Conservation (phyloP, 495 filamentous ascomycete genomes). For the Neurospora sublineolata region DNA sequence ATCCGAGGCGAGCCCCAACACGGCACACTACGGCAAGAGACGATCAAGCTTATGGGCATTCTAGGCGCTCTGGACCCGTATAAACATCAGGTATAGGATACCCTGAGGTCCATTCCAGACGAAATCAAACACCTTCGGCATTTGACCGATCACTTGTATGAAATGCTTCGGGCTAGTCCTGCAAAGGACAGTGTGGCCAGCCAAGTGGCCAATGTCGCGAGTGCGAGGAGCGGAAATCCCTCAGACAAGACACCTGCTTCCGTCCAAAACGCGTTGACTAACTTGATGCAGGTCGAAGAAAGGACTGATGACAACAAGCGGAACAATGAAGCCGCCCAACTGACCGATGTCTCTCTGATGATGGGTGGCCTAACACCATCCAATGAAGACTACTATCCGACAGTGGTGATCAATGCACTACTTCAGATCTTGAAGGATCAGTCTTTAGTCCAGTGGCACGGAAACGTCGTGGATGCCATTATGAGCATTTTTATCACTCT, state of each 20-base stretch:
- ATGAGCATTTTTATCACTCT: conserved; percentile 97
- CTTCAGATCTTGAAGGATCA: conserved; percentile 83
- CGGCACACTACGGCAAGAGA: conserved; percentile 75
- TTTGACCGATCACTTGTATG: background rate
- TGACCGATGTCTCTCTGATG: conserved; percentile 92
- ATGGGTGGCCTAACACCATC: conserved; percentile 96
- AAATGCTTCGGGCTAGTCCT: background rate
- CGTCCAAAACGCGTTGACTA: background rate
- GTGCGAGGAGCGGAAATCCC: background rate
- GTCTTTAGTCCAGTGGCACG: conserved; percentile 80
- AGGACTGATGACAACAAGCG: conserved; percentile 23
- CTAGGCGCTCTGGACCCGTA: conserved; percentile 95
- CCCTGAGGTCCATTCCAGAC: background rate
- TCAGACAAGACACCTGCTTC: conserved; percentile 3
- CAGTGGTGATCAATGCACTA: conserved; percentile 90
- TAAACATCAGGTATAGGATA: conserved; percentile 61
- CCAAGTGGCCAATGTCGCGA: background rate
- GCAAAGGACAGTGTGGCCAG: background rate
- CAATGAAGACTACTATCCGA: conserved; percentile 96
- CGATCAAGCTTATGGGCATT: conserved; percentile 90
- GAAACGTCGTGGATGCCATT: conserved; percentile 92
- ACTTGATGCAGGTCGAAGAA: conserved; percentile 42
- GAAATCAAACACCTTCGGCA: background rate
- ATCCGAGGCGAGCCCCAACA: conserved; percentile 77
- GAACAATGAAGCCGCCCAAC: conserved; percentile 51